Base-by-base conservation (phyloP, 2,329 filamentous ascomycete species). In the Sarocladium brachiariae region DNA sequence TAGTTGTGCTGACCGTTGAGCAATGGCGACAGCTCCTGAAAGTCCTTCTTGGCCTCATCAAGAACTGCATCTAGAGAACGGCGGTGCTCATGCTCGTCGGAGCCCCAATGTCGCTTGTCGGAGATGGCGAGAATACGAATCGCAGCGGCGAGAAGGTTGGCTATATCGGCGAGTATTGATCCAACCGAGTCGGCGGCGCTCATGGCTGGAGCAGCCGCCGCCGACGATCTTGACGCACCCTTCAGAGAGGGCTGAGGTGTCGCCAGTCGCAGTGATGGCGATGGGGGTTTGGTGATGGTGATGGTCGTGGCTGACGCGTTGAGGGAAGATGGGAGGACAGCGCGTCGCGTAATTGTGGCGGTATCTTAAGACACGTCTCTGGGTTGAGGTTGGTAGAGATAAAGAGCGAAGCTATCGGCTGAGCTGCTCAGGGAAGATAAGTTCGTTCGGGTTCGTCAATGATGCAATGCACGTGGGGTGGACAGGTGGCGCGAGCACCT, bases 11-110 rank as follows among this genome's bases (percentile, higher is more conserved):
- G 71, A 25, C 78, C 77, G 55, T 78, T 76, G 50, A 82, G 71
- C 38, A 82, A 66, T 43, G 70, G 69, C 19, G 72, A 72, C 52
- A 83, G 67, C 58, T 78, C 73, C 65, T 82, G 78, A 55, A 81
- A 83, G 64, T 83, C 78, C 61, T 71, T 73, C 64, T 76, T 78
- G 51, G 79, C 79, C 56, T 80, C 77, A 60, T 81, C 76, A 49
- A 83, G 69, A n/a, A 72, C 69, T 31, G 71, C 67, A 57, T 80
- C 74, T 50, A 83, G 68, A 46, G 76, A 72, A 51, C 72, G 74
- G 52, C 76, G 63, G 66, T 82, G 79, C 59, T 81, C 78, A 60
- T 78, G 74, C 66, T 82, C 78, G 68, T 81, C 77, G 19, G 70
- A 66, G 0, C 73, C 76, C 79, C 79, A 82, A 54, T 75, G 73